A percentile compares a stretch with the other conserved stretches of the same genome.
Conservation (phyloP, 2,329 filamentous ascomycete genomes). For the Botrytis porri region DNA sequence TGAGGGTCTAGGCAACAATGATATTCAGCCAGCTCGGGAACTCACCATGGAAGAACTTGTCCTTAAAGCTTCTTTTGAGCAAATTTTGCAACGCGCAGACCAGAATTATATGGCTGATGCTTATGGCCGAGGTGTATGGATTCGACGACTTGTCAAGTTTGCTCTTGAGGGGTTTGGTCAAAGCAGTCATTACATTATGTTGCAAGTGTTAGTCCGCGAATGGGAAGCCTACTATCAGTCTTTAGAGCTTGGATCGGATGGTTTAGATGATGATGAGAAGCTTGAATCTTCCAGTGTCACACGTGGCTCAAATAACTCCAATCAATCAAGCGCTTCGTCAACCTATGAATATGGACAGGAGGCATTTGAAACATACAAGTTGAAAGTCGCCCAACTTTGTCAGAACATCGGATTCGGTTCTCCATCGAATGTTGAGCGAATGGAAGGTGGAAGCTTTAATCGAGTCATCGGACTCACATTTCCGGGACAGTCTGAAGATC, state of each 20-base stretch:
- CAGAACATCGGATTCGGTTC: constrained; percentile 23
- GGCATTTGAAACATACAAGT: constrained; percentile 13
- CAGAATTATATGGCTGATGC: neutral
- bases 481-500: neutral
- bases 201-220: no score
- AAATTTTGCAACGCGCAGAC: constrained; percentile 1
- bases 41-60: constrained; percentile 25
- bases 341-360: neutral
- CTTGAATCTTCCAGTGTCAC: no score
- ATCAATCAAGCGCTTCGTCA: neutral
- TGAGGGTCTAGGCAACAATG: constrained; percentile 17
- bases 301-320: no score
- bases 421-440: constrained; percentile 22
- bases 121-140: constrained; percentile 8
- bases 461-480: constrained; percentile 23
- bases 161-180: neutral
- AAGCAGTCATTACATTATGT: no score
- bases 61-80: constrained; percentile 23
- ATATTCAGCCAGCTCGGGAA: constrained; percentile 13
- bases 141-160: constrained; percentile 1
- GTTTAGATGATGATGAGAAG: no score
- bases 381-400: constrained; percentile 25
- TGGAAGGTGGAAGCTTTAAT: constrained; percentile 26
- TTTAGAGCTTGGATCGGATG: no score
- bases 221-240: no score